Base-by-base conservation (phyloP, 2,329 filamentous ascomycete species). In the Huntiella abstrusa region DNA sequence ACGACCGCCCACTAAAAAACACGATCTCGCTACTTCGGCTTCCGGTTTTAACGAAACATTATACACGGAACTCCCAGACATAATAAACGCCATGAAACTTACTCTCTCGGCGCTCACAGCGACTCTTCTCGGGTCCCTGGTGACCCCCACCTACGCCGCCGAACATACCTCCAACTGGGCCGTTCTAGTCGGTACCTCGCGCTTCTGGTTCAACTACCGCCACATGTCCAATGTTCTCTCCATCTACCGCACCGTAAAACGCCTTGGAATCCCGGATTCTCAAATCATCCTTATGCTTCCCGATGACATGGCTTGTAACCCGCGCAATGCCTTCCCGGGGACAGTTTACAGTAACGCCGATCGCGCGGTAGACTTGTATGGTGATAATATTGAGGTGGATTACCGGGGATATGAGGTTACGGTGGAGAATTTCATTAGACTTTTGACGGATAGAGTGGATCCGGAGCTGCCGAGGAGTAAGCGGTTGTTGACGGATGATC, bases 221-320 rank as follows among this genome's bases (percentile, higher is more conserved):
- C 91, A 98, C 62, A 80, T 98, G 45, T 87, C 91, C 62, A 98
- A 98, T 65, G 91, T 94, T 13, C 77, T 98, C 51, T 95, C 88
- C 50, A 78, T 98, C 52, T 98, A 98, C 65, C 84, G 91, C 49
- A 98, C 91, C 48, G 91, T 98, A 52, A 98, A 98, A 67, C 83
- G 91, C 10, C 77, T 98, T 34, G 91, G 91, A 41, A 98, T 98
- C 50, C 91, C 91, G 33, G 91, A 98, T 64, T 94, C 85, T 44
- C 91, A 98, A 61, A 98, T 98, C 64, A 96, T 98, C 60, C 81
- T 98, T 54, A 96, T 98, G 87, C 76, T 98, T n/a, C 91, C 91
- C 16, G 91, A 98, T 62, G 91, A 98, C 66, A 96, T 98, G 85
- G 91, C 91, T 35, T 98, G 91, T 70, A 98, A 98, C 64, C 91